Conservation (phyloP, 2,329 filamentous ascomycete species). For the Curvularia hawaiiensis region DNA sequence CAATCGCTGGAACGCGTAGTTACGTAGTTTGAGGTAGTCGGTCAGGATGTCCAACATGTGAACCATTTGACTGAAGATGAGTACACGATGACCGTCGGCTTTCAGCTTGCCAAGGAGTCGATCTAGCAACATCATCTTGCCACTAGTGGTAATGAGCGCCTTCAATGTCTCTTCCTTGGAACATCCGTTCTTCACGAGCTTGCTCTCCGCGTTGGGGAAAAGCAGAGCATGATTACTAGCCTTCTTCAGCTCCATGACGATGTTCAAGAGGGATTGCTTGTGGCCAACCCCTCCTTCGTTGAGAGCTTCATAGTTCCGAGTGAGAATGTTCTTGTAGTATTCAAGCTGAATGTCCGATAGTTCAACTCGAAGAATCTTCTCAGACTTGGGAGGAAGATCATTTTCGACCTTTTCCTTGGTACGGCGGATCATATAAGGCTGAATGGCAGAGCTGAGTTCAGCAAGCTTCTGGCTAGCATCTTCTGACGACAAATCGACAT, state of each 20-base stretch:
- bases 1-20: slow-evolving; percentile 93
- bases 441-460: slow-evolving; percentile 82
- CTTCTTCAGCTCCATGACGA: slow-evolving; percentile 99
- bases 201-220: slow-evolving; percentile 92
- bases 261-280: slow-evolving; percentile 94
- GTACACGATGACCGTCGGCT: slow-evolving; percentile 89
- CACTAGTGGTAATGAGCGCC: slow-evolving; percentile 92
- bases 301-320: slow-evolving; percentile 91
- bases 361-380: slow-evolving; percentile 98
- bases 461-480: slow-evolving; percentile 87
- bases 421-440: slow-evolving; percentile 91
- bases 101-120: slow-evolving; percentile 93
- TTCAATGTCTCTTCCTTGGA: slow-evolving; percentile 90
- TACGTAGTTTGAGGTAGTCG: slow-evolving; percentile 89
- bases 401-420: slow-evolving; percentile 98
- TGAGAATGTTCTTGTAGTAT: slow-evolving; percentile 99
- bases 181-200: slow-evolving; percentile 78
- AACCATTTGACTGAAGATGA: slow-evolving; percentile 99
- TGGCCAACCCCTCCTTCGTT: slow-evolving; percentile 89
- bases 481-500: slow-evolving; percentile 81
- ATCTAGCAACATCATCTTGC: slow-evolving; percentile 99
- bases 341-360: slow-evolving; percentile 95
- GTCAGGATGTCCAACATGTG: slow-evolving; percentile 96
- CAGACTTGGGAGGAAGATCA: slow-evolving; percentile 93
- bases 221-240: slow-evolving; percentile 99